Conservation (phyloP, 1,139 yeast genomes). For the Pichia norvegensis region DNA sequence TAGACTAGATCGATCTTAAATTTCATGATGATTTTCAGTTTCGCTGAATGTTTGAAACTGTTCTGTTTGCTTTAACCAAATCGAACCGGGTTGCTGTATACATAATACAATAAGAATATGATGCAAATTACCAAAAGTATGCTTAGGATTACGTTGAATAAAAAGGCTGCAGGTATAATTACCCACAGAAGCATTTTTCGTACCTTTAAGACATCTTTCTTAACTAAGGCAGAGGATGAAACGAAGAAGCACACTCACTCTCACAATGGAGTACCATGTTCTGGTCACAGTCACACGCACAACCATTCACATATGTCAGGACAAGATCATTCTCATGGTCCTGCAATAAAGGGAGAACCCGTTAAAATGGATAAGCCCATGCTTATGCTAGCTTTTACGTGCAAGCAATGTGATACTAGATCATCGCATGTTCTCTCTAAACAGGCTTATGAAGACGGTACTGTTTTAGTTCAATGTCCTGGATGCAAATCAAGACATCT, state of each 20-base stretch:
- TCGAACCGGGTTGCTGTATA: too few species aligned
- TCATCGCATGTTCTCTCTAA: slow-evolving; percentile 85
- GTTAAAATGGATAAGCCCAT: slow-evolving; percentile 57
- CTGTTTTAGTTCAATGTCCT: slow-evolving; percentile 88
- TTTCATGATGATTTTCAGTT: too few species aligned
- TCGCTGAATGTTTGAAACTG: too few species aligned
- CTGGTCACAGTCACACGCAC: slow-evolving; percentile 5
- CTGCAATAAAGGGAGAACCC: slow-evolving; percentile 2
- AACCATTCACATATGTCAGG: slow-evolving; percentile 6
- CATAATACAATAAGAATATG: too few species aligned
- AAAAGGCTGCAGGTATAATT: too few species aligned
- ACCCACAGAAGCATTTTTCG: not conserved
- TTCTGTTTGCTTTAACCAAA: too few species aligned
- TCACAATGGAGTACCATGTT: slow-evolving; percentile 7
- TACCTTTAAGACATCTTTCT: not conserved
- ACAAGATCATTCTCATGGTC: slow-evolving; percentile 9
- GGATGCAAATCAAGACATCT: slow-evolving; percentile 82
- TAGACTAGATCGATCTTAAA: too few species aligned
- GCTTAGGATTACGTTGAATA: not conserved
- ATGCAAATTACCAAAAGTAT: not conserved
- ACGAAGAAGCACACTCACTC: slow-evolving; percentile 2
- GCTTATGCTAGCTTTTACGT: slow-evolving; percentile 84
- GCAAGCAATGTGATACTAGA: slow-evolving; percentile 78
- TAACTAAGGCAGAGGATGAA: not conserved
- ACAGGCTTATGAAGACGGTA: slow-evolving; percentile 82